Evolutionary conservation across 768 basidiomycete genomes (phyloP), one percentile per base, ranked within the genome.

Genomic region (Chalciporus pseudorubinellus): DNA sequence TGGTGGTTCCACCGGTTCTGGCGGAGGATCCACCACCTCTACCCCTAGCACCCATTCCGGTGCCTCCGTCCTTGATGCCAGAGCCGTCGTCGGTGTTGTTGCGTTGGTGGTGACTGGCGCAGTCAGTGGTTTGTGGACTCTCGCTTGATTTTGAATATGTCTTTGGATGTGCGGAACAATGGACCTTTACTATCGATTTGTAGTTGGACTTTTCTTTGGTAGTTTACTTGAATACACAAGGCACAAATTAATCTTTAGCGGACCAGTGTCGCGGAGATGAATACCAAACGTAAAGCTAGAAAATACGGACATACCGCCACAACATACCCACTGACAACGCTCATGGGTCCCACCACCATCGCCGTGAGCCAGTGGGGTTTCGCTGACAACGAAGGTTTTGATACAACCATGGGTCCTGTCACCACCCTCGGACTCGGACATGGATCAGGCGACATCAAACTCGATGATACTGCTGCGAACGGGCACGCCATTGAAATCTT

Each of bases 401-500:
- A 74, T 52, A 66, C 77, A 40, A 47, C 51, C 66, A 69, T 80
- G 69, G 68, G 68, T 3, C 72, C 81, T 62, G 72, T 69, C 46
- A 76, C 80, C 57, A 77, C 61, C 67, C 72, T 53, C 66, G 75
- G 71, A 52, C 65, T 58, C 60, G 76, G 71, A 56, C 76, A 78
- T 67, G 75, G 76, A 56, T 61, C 72, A 45, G 75, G 76, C 65
- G 79, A 76, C 33, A 47, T 58, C 46, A 64, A 69, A 70, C 57
- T 68, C 22, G 62, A 66, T 44, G 64, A 66, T 42, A 28, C 36
- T 50, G 64, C 28, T 6, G 34, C 34, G 28, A 22, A 44, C 33
- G 43, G 55, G 2, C 48, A 51, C 22, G 44, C 57, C 46, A 28
- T 42, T 22, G 63, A 69, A 33, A 51, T 63, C 8, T 36, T 52